Conservation (phyloP, 2,329 filamentous ascomycete genomes). For the Rugonectria rugulosa region DNA sequence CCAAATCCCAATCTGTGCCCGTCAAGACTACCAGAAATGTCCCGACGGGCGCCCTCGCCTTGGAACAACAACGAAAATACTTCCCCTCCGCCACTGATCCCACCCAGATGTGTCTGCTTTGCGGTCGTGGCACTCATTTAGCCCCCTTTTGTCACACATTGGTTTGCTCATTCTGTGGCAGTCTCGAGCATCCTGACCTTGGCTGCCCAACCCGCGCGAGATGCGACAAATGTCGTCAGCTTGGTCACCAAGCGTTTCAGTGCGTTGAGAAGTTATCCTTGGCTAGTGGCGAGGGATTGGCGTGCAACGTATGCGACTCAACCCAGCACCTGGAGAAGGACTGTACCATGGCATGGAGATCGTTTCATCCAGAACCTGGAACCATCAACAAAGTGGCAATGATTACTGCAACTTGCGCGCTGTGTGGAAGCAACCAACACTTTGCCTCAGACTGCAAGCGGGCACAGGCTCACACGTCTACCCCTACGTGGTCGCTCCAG, state of each 20-base stretch:
- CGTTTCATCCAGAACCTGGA: conserved; percentile 53
- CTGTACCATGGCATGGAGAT: conserved; percentile 69
- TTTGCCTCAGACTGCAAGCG: conserved; percentile 63
- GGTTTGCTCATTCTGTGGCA: conserved; percentile 58
- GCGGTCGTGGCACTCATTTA: conserved; percentile 57
- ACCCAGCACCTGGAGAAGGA: conserved; percentile 64
- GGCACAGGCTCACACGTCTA: conserved; percentile 32
- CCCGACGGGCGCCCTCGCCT: conserved; percentile 43
- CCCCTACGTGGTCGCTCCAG: conserved; percentile 60
- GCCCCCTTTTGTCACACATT: conserved; percentile 53
- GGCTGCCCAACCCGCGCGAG: conserved; percentile 59
- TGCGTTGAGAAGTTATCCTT: conserved; percentile 66
- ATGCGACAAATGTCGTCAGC: conserved; percentile 67
- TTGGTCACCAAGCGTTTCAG: conserved; percentile 60
- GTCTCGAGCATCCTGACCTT: conserved; percentile 55
- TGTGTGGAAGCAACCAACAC: conserved; percentile 62
- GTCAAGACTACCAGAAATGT: conserved; percentile 31
- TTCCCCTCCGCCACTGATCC: conserved; percentile 58
- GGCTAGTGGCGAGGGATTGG: conserved; percentile 60
- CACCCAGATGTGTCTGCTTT: conserved; percentile 58
- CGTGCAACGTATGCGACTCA: conserved; percentile 68
- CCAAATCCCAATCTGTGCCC: conserved; percentile 8
- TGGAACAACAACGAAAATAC: conserved; percentile 54
- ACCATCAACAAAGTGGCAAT: conserved; percentile 56
- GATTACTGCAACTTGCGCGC: conserved; percentile 62